Evolutionary conservation across 495 filamentous ascomycete genomes (phyloP).

Genomic region (Hypoxylon rickii): DNA sequence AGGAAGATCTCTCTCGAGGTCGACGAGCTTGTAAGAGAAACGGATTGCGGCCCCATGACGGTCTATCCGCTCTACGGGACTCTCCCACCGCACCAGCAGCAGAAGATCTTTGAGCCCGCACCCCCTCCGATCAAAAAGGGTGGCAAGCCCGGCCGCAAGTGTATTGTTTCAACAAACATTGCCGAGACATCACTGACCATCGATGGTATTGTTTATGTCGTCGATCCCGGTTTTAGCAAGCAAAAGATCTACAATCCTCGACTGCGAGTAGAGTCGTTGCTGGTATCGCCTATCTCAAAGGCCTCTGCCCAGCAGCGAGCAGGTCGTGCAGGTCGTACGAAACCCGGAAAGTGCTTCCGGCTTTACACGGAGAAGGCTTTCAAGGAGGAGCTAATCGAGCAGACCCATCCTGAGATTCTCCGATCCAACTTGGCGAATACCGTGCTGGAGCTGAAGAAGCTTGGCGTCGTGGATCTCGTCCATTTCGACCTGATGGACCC

Average conservation of each 20-base stretch:
- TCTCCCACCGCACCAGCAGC: conserved; percentile 88
- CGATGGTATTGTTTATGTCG: conserved; percentile 98
- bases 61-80: conserved; percentile 96
- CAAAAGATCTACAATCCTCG: conserved; percentile 99
- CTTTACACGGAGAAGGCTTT: conserved; percentile 95
- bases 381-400: conserved; percentile 97
- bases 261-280: conserved; percentile 90
- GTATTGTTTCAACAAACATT: conserved; percentile 95
- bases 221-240: conserved; percentile 98
- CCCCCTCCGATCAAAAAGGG: conserved; percentile 72
- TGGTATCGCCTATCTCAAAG: conserved; percentile 96
- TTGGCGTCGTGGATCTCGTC: conserved; percentile 92
- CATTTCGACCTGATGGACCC: conserved; percentile 99
- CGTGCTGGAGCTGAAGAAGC: conserved; percentile 95
- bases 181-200: conserved; percentile 98
- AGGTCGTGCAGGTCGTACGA: conserved; percentile 97
- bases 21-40: conserved; percentile 88
- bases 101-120: conserved; percentile 90
- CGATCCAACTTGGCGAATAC: conserved; percentile 93
- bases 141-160: conserved; percentile 89
- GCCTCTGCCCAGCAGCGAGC: conserved; percentile 98
- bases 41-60: conserved; percentile 84
- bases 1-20: conserved; percentile 88
- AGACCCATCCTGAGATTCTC: conserved; percentile 94
- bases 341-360: conserved; percentile 96